Conservation (phyloP, 2,329 filamentous ascomycete species). For the Aspergillus aculeatus region DNA sequence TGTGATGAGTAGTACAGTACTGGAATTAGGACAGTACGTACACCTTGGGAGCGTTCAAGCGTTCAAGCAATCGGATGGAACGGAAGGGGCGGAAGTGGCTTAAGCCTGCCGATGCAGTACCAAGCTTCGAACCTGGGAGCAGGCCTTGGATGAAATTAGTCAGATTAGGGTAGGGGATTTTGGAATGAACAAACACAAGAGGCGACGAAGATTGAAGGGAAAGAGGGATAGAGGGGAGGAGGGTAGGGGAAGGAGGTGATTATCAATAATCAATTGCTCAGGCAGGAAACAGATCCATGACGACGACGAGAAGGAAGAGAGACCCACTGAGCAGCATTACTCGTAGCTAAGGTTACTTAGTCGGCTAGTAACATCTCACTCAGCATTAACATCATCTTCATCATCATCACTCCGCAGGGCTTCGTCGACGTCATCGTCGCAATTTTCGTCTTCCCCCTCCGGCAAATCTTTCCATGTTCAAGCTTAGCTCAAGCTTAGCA, state of each 20-base stretch:
- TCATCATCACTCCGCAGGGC: background rate
- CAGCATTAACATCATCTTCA: background rate
- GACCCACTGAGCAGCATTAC: background rate
- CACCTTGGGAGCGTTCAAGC: background rate
- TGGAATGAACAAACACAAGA: background rate
- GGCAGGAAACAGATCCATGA: background rate
- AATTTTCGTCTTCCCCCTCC: background rate
- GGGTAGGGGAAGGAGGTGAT: background rate
- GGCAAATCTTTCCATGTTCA: background rate
- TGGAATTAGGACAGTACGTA: background rate
- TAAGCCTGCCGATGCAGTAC: background rate
- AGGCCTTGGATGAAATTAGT: background rate
- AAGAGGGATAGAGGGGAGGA: background rate
- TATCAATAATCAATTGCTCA: background rate
- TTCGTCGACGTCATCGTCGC: constrained; percentile 10
- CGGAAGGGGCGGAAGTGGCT: constrained; percentile 20
- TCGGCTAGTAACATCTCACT: background rate
- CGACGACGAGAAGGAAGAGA: background rate
- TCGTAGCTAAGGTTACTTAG: too few species aligned
- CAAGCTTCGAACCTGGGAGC: background rate
- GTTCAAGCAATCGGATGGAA: background rate
- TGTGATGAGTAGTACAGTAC: too few species aligned
- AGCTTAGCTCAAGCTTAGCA: too few species aligned
- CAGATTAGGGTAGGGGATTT: too few species aligned
- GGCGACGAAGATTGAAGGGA: background rate